Percentiles rank a stretch among this genome's conserved stretches.
phyloP scores from a whole-genome alignment of 805 yeast genomes.

The Cyberlindnera lachancei region DNA sequence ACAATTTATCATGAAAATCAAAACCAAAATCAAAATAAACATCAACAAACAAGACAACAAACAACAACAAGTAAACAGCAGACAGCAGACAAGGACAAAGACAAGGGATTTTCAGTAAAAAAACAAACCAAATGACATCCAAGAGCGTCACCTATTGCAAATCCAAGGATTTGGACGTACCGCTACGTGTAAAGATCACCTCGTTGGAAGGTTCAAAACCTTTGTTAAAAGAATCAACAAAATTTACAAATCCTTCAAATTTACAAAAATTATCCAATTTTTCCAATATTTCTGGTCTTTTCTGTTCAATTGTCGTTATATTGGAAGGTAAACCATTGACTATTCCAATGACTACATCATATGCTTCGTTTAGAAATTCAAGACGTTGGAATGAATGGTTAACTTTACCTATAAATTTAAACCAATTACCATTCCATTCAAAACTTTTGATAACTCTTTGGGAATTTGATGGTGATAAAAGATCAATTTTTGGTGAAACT shows the following conservation, averaged over 20 bases:
- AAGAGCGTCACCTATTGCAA: slow-evolving; percentile 46
- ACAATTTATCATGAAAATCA: no score
- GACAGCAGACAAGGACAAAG: no score
- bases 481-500: slow-evolving; percentile 51
- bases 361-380: slow-evolving; percentile 35
- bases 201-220: slow-evolving; percentile 38
- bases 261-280: slow-evolving; percentile 34
- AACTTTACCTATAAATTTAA: slow-evolving; percentile 60
- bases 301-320: slow-evolving; percentile 39
- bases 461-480: slow-evolving; percentile 56
- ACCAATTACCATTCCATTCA: slow-evolving; percentile 61
- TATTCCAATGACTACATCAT: slow-evolving; percentile 41
- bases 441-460: slow-evolving; percentile 54
- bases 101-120: no score
- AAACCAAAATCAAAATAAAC: no score
- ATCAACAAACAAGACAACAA: no score
- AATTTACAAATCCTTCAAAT: slow-evolving; percentile 39
- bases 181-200: slow-evolving; percentile 40
- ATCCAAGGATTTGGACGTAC: slow-evolving; percentile 46
- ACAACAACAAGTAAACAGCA: no score
- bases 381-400: slow-evolving; percentile 70
- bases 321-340: slow-evolving; percentile 40
- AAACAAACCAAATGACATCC: slow-evolving; percentile 13
- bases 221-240: slow-evolving; percentile 36
- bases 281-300: slow-evolving; percentile 26